Evolutionary conservation across 352 stramenopile genomes (phyloP), one percentile per base, ranked within the genome.

Genomic region (Thraustotheca clavata): DNA sequence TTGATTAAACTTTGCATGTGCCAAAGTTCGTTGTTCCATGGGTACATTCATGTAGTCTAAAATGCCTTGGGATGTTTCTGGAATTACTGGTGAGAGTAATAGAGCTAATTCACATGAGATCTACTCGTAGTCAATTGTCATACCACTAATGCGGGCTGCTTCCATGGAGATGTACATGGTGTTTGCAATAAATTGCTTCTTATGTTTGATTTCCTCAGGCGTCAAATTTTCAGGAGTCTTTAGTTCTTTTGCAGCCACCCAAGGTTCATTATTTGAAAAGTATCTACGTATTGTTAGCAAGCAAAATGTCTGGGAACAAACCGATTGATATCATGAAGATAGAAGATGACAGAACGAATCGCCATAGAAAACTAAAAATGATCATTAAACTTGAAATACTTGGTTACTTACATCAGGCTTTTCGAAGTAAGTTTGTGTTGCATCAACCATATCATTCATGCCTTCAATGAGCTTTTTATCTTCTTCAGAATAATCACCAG

Each of bases 311-410:
- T 29, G 22, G 49, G 2, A 55, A 34, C 69, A 16, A 65, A 87
- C 72, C 77, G 74, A 52, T 93, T 93, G 34, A 93, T 76, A 61
- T 93, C 82, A 54, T 91, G 77, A 7, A 93, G 75, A 59, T 83
- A 89, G 48, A 88, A 86, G 6, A 93, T 70, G 52, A 93, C 78
- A 50, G 87, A 77, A 71, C 88, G 78, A 22, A 89, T 72, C 1
- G 79, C 83, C 18, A 73, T 66, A 22, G 74, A 76, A 49, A 93
- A 93, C 81, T 91, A 71, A 8, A 75, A 32, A 38, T 67, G n/a
- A n/a, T n/a, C n/a, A n/a, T n/a, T n/a, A n/a, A n/a, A n/a, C n/a
- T n/a, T n/a, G n/a, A n/a, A n/a, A n/a, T n/a, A n/a, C n/a, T n/a
- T n/a, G 8, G 33, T 38, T 9, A 16, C 73, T 52, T 76, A 91